Evolutionary conservation across 2,329 filamentous ascomycete genomes (phyloP).

Genomic region (Apiospora rasikravindrae): DNA sequence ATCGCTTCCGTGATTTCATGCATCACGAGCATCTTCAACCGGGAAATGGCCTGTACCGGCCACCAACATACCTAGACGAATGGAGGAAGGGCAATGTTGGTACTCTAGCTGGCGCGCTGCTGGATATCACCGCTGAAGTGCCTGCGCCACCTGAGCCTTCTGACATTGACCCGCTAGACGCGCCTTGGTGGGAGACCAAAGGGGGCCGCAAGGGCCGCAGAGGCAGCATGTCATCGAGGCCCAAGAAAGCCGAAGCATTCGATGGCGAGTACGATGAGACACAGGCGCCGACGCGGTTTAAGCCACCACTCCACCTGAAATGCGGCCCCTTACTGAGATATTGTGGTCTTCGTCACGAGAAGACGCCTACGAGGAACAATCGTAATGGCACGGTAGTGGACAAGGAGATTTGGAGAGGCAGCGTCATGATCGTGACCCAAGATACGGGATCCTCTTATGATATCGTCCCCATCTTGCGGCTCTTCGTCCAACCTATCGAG

Average conservation of each 20-base stretch:
- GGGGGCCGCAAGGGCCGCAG: constrained; percentile 52
- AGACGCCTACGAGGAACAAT: constrained; percentile 45
- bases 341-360: constrained; percentile 77
- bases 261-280: constrained; percentile 71
- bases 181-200: constrained; percentile 79
- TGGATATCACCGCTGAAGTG: constrained; percentile 59
- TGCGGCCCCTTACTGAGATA: constrained; percentile 92
- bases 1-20: constrained; percentile 33
- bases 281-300: constrained; percentile 73
- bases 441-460: constrained; percentile 85
- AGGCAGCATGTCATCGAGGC: constrained; percentile 52
- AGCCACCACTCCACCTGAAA: constrained; percentile 82
- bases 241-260: constrained; percentile 66
- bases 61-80: constrained; percentile 69
- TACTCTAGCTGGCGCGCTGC: constrained; percentile 60
- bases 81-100: constrained; percentile 74
- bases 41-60: constrained; percentile 62
- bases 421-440: constrained; percentile 91
- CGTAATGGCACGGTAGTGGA: constrained; percentile 49
- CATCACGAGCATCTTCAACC: constrained; percentile 45
- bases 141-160: constrained; percentile 30
- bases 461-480: constrained; percentile 75
- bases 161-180: constrained; percentile 51
- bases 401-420: constrained; percentile 89
- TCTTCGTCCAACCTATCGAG: constrained; percentile 88